These are phyloP conservation scores for Penicillium waksmanii DNA, from an alignment of 495 filamentous ascomycete species.

Conservation along the genomic window DNA sequence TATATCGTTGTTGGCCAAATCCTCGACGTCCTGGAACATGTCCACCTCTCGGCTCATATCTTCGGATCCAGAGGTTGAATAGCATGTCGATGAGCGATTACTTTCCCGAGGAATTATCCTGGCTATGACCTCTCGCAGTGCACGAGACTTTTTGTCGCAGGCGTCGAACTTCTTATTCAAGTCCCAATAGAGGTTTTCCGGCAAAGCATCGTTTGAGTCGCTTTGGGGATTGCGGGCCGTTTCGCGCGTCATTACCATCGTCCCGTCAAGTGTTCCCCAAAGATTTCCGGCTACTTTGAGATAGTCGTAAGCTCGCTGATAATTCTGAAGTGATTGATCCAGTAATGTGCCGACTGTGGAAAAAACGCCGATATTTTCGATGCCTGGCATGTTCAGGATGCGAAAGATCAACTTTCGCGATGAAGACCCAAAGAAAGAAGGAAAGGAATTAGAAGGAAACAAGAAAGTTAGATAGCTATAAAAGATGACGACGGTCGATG, in stretches of 20 bases:
- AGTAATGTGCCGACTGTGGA: background rate
- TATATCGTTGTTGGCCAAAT: background rate
- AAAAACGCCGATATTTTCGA: slow-evolving; percentile 2
- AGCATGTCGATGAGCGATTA: background rate
- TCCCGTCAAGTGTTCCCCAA: background rate
- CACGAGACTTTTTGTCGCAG: background rate
- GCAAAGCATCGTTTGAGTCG: background rate
- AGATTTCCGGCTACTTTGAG: slow-evolving; percentile 2
- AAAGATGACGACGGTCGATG: background rate
- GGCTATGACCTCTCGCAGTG: background rate
- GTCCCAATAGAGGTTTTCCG: background rate
- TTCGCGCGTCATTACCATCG: background rate
- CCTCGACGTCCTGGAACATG: background rate
- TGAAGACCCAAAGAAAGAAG: background rate
- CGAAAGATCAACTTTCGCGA: background rate
- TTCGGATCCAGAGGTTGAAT: background rate
- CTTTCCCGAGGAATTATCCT: background rate
- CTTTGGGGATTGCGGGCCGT: background rate
- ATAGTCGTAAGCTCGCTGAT: background rate
- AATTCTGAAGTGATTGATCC: background rate
- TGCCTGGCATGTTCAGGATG: background rate
- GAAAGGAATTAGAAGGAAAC: background rate
- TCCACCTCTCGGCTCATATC: background rate
- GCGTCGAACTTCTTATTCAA: background rate
- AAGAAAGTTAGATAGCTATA: background rate